Evolutionary conservation across 257 asterid species (phyloP).

Genomic region (Lycium ferocissimum): DNA sequence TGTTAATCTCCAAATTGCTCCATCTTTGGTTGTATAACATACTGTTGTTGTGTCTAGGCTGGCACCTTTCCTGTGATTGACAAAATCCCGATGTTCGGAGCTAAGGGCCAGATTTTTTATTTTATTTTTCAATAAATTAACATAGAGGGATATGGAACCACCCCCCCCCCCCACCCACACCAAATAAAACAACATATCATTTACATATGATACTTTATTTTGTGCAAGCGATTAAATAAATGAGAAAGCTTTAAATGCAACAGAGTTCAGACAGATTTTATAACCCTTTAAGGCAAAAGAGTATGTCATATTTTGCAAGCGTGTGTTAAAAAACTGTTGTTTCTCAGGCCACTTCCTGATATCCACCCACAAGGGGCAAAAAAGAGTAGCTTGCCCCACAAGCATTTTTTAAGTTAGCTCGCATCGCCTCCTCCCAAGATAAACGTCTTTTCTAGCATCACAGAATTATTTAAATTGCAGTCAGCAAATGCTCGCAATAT

Average conservation of each 20-base stretch:
- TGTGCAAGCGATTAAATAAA: constrained; percentile 5
- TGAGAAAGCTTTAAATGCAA: neutral
- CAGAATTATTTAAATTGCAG: neutral
- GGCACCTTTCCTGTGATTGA: neutral
- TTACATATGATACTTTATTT: neutral
- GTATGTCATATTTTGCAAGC: no score
- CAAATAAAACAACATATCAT: constrained; percentile 1
- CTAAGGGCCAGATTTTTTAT: neutral
- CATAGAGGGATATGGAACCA: neutral
- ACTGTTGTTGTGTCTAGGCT: neutral
- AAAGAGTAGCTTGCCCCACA: neutral
- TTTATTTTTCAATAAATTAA: neutral
- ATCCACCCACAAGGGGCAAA: neutral
- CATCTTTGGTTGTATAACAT: constrained; percentile 5
- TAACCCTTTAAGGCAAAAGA: neutral
- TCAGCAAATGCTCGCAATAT: constrained; percentile 4
- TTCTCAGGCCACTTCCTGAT: no score
- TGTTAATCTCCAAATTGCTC: constrained; percentile 4
- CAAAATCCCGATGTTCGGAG: neutral
- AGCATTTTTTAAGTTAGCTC: neutral
- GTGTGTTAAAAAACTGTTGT: no score
- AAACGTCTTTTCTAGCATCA: neutral
- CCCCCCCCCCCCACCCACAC: neutral
- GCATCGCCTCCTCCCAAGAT: neutral
- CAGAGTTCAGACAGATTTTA: neutral